Base-by-base conservation (phyloP, 768 basidiomycete genomes). In the Russula sp. region DNA sequence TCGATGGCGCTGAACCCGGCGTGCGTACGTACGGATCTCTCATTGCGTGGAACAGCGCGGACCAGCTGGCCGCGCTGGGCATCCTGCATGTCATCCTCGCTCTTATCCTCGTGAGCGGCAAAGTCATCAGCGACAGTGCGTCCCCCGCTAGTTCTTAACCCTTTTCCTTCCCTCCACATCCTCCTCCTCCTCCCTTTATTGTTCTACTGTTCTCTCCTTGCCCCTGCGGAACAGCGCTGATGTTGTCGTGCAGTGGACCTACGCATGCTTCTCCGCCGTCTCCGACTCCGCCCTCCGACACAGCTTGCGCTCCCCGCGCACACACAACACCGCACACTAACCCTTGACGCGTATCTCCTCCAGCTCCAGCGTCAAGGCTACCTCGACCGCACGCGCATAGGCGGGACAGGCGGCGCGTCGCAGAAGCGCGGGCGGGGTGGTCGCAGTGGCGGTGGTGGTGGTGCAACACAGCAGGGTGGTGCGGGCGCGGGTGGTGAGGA, bases 41-140 rank as follows among this genome's bases (percentile, higher is more conserved):
- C 66, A 76, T 93, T 49, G 83, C 86, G 0, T 91, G 88, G 86
- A 86, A 81, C 61, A 77, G 75, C 56, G 70, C 76, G 13, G 84
- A 93, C 70, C 80, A 94, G 64, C 76, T 92, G 1, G 86, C 81
- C 2, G 69, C 81, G 2, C 70, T 88, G 25, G 95, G 93, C 8
- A 73, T 97, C 5, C 77, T 94, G 14, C 88, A 92, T 58, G 83
- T 91, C 16, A 79, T 98, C 41, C 81, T 98, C 10, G 84, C 87
- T 0, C 76, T 97, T 25, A 85, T 98, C 50, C 78, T 98, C n/a
- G 88, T 87, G 47, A 85, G 83, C 65, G 91, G 91, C 48, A 76
- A 87, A 10, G 79, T 83, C 14, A 77, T 97, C 18, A 76, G 78
- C 32, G 93, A 97, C 68, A 73, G 94, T 94, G 68, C 68, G 86